These are phyloP conservation scores for Diacronema lutheri DNA, from an alignment of 78 protist species.

Conservation along the genomic window DNA sequence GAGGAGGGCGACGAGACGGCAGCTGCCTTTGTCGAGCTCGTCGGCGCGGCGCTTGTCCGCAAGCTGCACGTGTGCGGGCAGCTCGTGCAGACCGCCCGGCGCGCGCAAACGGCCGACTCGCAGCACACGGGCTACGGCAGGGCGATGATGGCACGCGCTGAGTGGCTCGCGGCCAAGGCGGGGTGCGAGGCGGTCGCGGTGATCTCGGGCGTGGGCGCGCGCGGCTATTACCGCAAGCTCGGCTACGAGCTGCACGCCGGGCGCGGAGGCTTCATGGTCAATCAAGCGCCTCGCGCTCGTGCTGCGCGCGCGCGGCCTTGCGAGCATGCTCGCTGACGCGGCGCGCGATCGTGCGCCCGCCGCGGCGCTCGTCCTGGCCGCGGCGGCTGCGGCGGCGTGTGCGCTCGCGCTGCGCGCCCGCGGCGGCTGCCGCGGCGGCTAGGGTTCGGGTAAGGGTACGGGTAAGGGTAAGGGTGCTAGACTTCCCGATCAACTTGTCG, in stretches of 20 bases:
- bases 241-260: not conserved
- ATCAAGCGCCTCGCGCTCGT: not conserved
- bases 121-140: slow-evolving; percentile 4
- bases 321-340: no score
- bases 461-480: no score
- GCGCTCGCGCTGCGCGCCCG: no score
- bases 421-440: no score
- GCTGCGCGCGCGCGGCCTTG: no score
- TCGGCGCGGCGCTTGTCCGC: not conserved
- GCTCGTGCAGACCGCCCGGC: no score
- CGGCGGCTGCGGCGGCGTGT: no score
- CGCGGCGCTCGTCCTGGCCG: no score
- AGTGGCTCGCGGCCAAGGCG: not conserved
- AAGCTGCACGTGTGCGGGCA: slow-evolving; percentile 19
- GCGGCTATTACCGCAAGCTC: slow-evolving; percentile 9
- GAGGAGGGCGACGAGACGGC: not conserved
- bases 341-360: no score
- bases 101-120: not conserved
- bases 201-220: slow-evolving; percentile 4
- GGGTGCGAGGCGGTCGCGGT: not conserved
- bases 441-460: no score
- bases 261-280: not conserved
- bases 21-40: not conserved
- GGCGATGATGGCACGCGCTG: not conserved
- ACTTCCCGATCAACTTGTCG: no score